These are phyloP conservation scores for Erodium texanum DNA, from an alignment of 441 rosid genomes.

Conservation along the genomic window DNA sequence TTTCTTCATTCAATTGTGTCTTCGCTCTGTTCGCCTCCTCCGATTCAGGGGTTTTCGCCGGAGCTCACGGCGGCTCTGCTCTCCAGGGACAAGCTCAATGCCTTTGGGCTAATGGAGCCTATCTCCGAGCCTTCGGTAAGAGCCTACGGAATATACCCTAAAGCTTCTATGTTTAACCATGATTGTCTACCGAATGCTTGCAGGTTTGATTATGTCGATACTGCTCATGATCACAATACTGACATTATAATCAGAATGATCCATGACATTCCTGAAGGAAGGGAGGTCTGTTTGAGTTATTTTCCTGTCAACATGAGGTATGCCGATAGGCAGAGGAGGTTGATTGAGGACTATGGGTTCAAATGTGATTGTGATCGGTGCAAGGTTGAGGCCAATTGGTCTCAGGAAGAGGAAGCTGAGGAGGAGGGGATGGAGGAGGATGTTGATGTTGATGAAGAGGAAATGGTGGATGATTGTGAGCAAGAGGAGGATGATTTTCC, in stretches of 20 bases:
- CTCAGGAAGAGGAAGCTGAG: conserved; percentile 45
- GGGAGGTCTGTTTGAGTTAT: conserved; percentile 85
- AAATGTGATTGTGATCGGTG: conserved; percentile 71
- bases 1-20: conserved; percentile 53
- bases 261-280: conserved; percentile 71
- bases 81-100: conserved; percentile 63
- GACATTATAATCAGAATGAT: conserved; percentile 67
- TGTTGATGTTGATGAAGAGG: conserved; percentile 30
- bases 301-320: conserved; percentile 70
- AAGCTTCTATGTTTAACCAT: conserved; percentile 66
- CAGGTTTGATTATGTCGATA: conserved; percentile 68
- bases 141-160: conserved; percentile 67
- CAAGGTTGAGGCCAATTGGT: conserved; percentile 79
- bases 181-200: conserved; percentile 95
- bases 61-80: conserved; percentile 50
- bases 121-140: conserved; percentile 48
- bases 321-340: conserved; percentile 41
- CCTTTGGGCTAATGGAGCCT: conserved; percentile 76
- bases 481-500: conserved; percentile 43
- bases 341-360: conserved; percentile 72
- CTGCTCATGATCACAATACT: conserved; percentile 31
- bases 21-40: conserved; percentile 38
- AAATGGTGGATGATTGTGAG: conserved; percentile 23
- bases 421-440: conserved; percentile 25
- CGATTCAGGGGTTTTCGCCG: conserved; percentile 21